Evolutionary conservation across 768 basidiomycete species (phyloP).

Genomic region (Mycena leptocephala): DNA sequence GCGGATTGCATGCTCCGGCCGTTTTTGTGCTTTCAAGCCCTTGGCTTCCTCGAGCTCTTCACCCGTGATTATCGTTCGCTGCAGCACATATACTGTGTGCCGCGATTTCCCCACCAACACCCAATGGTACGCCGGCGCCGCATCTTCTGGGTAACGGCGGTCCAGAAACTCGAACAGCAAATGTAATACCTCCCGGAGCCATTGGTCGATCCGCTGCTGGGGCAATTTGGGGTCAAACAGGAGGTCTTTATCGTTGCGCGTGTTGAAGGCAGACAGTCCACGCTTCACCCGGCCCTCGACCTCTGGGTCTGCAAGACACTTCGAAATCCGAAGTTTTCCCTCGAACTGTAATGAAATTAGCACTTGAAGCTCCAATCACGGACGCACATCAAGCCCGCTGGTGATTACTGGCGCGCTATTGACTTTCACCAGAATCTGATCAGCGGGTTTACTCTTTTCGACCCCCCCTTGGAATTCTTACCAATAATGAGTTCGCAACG

Average conservation of each 20-base stretch:
- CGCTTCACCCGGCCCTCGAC: not conserved
- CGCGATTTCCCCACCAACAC: not conserved
- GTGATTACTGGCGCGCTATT: not conserved
- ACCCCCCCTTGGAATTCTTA: too few species aligned
- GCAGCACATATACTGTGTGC: not conserved
- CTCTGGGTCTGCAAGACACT: not conserved
- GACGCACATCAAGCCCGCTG: not conserved
- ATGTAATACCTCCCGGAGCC: not conserved
- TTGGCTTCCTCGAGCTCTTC: not conserved
- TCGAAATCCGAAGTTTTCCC: not conserved
- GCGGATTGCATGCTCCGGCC: not conserved
- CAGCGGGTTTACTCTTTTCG: too few species aligned
- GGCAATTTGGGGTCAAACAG: not conserved
- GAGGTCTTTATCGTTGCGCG: not conserved
- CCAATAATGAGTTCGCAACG: too few species aligned
- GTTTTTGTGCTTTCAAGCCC: not conserved
- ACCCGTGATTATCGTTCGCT: not conserved
- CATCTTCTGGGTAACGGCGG: constrained; percentile 2
- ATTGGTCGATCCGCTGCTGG: not conserved
- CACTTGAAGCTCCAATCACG: not conserved
- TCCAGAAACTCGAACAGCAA: constrained; percentile 2
- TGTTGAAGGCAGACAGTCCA: not conserved
- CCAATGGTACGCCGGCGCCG: not conserved
- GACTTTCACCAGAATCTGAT: not conserved
- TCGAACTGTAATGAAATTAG: not conserved